A percentile compares a stretch with the other conserved stretches of the same genome.
Conservation (phyloP, 371 early-diverging fungal species). For the Phascolomyces articulosus region DNA sequence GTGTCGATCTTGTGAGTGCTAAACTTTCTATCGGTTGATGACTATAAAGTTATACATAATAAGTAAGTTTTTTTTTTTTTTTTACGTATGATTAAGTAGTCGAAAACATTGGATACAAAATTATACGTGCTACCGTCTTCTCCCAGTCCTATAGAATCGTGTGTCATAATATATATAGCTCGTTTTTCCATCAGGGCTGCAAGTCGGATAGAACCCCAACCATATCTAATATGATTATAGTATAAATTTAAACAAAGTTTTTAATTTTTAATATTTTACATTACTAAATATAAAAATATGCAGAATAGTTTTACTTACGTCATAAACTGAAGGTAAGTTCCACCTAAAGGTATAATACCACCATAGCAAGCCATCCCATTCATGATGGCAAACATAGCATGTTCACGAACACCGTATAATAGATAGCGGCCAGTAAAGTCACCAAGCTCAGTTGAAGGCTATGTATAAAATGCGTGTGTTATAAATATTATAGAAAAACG, state of each 20-base stretch:
- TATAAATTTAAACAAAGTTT: not conserved
- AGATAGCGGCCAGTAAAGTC: slow-evolving; percentile 90
- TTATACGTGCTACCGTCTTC: too few species aligned
- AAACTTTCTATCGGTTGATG: slow-evolving; percentile 99
- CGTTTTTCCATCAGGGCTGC: slow-evolving; percentile 87
- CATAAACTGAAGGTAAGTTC: slow-evolving; percentile 98
- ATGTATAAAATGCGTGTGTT: not conserved
- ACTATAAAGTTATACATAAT: too few species aligned
- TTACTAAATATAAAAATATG: not conserved
- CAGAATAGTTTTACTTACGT: too few species aligned
- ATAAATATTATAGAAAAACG: too few species aligned
- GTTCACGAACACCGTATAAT: slow-evolving; percentile 99
- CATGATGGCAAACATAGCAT: slow-evolving; percentile 97
- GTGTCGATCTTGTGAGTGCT: slow-evolving; percentile 91
- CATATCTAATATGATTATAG: slow-evolving; percentile 48
- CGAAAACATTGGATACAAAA: too few species aligned
- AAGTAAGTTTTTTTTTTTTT: too few species aligned
- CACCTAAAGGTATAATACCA: slow-evolving; percentile 88
- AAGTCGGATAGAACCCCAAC: slow-evolving; percentile 90
- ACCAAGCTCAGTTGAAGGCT: slow-evolving; percentile 72
- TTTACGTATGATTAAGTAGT: too few species aligned
- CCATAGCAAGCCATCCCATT: slow-evolving; percentile 97
- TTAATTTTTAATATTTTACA: not conserved
- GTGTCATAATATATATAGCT: slow-evolving; percentile 97
- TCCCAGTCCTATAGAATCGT: slow-evolving; percentile 98